Base-by-base conservation (phyloP, 2,329 filamentous ascomycete species). In the Metarhizium brunneum region DNA sequence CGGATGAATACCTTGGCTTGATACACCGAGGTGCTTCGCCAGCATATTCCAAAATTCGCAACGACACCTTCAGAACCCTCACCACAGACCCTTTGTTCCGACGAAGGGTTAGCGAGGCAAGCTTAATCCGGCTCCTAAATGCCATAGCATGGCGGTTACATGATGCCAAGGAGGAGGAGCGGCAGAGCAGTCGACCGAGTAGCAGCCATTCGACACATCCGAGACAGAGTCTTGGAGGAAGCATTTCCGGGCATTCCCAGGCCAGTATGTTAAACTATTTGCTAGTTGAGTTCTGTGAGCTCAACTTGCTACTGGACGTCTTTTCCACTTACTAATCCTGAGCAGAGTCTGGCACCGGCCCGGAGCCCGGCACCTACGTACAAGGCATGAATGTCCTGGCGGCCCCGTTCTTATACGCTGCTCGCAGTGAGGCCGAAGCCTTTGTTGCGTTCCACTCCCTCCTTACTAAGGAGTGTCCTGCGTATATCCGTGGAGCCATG, bases 371-470 rank as follows among this genome's bases (percentile, higher is more conserved):
- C 36, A 92, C 89, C 45, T 99, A 99, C 65, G 92, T 99, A 2
- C 94, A 99, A 71, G 94, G 94, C 62, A 97, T 99, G 92, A 99
- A 99, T 68, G 94, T 99, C 45, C 82, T 99, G 16, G 92, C 92
- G 10, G 94, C 94, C 1, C 94, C 94, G 0, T 96, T 99, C 67
- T 78, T 99, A 49, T 99, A 99, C 69, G 91, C 90, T 5, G 92
- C 94, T 1, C 86, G 91, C 56, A 96, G 90, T 69, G 94, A 99
- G 73, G 87, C 92, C 6, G 92, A 99, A 73, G 94, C 94, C 2
- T 99, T 95, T 64, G 86, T 90, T 5, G 87, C 91, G 2, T 96
- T 99, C 65, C 85, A 95, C 68, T 85, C 85, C 47, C 87, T 96
- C 60, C 84, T 99, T 60, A 95, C 90, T 1, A 79, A 81, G 55